These are phyloP conservation scores for Geotrichum fermentans DNA, from an alignment of 1,139 yeast genomes.

Conservation along the genomic window DNA sequence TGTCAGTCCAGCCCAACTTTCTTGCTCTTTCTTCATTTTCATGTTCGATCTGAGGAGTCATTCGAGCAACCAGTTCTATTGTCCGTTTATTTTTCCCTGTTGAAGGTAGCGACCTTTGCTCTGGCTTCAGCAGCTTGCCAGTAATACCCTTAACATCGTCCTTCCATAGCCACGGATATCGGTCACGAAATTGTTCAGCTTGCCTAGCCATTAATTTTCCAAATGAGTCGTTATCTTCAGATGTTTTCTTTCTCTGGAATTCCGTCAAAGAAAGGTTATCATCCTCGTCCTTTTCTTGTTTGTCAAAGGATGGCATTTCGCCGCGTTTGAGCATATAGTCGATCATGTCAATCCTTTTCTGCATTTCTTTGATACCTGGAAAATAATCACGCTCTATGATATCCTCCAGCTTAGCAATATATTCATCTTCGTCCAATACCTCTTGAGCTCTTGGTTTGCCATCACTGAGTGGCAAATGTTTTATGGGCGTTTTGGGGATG, in stretches of 20 bases:
- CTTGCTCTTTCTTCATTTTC: constrained; percentile 13
- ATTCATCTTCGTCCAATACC: constrained; percentile 34
- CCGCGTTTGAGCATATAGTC: constrained; percentile 18
- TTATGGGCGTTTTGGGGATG: constrained; percentile 13
- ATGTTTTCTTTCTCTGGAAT: constrained; percentile 33
- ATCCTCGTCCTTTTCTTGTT: constrained; percentile 16
- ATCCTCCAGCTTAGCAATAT: constrained; percentile 27
- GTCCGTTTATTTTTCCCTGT: background rate
- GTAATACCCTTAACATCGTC: constrained; percentile 6
- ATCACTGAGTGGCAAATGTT: background rate
- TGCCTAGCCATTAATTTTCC: constrained; percentile 28
- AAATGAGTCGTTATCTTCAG: constrained; percentile 38
- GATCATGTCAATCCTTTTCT: constrained; percentile 13
- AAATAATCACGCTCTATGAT: constrained; percentile 35
- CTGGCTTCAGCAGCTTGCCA: constrained; percentile 1
- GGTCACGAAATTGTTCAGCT: constrained; percentile 24
- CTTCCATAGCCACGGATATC: constrained; percentile 30
- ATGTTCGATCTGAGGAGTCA: constrained; percentile 15
- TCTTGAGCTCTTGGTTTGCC: background rate
- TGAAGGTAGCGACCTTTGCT: background rate
- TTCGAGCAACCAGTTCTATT: constrained; percentile 10
- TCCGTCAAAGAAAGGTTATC: constrained; percentile 21
- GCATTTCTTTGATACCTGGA: constrained; percentile 24
- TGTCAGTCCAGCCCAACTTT: constrained; percentile 21
- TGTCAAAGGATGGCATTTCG: constrained; percentile 12